Conservation (phyloP, 805 yeast genomes). For the Candida caryicola region DNA sequence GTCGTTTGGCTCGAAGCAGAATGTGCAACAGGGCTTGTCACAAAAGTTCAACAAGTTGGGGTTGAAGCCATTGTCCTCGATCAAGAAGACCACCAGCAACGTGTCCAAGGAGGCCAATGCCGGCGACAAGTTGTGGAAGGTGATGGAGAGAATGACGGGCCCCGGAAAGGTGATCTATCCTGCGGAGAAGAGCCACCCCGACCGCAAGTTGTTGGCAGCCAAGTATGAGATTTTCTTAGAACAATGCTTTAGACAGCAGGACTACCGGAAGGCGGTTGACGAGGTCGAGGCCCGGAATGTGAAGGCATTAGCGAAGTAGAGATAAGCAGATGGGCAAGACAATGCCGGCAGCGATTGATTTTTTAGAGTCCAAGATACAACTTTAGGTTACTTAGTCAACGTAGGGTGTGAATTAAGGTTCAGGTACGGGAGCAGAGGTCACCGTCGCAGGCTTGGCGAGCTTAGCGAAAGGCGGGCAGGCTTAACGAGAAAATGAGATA, state of each 20-base stretch:
- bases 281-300: constrained; percentile 28
- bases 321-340: no score
- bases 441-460: no score
- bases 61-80: constrained; percentile 40
- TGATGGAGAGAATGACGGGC: constrained; percentile 82
- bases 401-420: no score
- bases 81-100: constrained; percentile 17
- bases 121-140: constrained; percentile 76
- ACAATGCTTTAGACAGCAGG: constrained; percentile 78
- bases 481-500: no score
- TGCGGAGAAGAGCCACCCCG: constrained; percentile 52
- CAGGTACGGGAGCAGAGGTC: no score
- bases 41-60: constrained; percentile 38
- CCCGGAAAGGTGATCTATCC: constrained; percentile 81
- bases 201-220: constrained; percentile 65
- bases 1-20: constrained; percentile 59
- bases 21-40: constrained; percentile 52
- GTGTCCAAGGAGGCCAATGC: constrained; percentile 22
- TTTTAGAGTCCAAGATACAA: no score
- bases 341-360: no score
- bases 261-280: constrained; percentile 70
- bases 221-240: constrained; percentile 87
- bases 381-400: no score
- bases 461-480: no score
- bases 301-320: no score